These are phyloP conservation scores for Hanseniaspora lachancei DNA, from an alignment of 805 yeast genomes.

Conservation along the genomic window DNA sequence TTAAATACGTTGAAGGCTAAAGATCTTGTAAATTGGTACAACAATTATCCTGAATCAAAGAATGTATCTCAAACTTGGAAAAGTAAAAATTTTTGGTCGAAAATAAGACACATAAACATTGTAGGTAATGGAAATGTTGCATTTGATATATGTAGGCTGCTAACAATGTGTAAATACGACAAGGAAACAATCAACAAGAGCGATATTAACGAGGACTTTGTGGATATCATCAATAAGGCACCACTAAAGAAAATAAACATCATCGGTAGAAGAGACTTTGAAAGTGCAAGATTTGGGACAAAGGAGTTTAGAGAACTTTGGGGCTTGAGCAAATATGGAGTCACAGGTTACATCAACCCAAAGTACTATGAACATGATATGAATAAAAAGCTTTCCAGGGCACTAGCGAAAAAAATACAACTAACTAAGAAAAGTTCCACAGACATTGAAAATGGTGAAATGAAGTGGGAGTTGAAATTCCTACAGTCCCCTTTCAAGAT, in stretches of 20 bases:
- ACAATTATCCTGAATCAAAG: constrained; percentile 56
- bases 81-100: constrained; percentile 39
- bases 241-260: constrained; percentile 53
- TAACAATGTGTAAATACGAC: constrained; percentile 39
- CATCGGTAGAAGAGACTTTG: constrained; percentile 74
- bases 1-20: constrained; percentile 49
- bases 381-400: neutral
- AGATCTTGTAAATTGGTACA: constrained; percentile 91
- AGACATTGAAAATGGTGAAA: neutral
- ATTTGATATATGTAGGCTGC: constrained; percentile 69
- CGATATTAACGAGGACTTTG: constrained; percentile 57
- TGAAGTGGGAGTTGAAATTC: constrained; percentile 56
- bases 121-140: constrained; percentile 98
- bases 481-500: constrained; percentile 51
- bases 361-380: constrained; percentile 22
- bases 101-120: constrained; percentile 54
- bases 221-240: constrained; percentile 38
- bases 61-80: constrained; percentile 19
- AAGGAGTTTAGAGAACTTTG: constrained; percentile 81
- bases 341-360: constrained; percentile 35
- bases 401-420: neutral
- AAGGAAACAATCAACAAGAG: constrained; percentile 47
- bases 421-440: neutral
- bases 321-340: constrained; percentile 41
- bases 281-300: constrained; percentile 80